These are phyloP conservation scores for Zizania latifolia DNA, from an alignment of 176 grass and related monocot genomes.

Conservation along the genomic window DNA sequence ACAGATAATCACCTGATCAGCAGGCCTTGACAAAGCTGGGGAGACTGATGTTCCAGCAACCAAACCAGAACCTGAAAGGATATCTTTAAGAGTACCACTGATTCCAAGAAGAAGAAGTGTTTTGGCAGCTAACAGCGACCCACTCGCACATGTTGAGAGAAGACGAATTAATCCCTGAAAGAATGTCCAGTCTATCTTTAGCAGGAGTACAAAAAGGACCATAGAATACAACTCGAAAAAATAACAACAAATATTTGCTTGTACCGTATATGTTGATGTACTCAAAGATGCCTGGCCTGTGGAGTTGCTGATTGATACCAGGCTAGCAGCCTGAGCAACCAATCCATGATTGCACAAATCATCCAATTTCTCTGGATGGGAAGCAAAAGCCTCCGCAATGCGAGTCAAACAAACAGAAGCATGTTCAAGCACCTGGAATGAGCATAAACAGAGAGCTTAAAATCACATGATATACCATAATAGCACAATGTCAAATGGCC, in stretches of 20 bases:
- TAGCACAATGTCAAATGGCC: too few relatives aligned
- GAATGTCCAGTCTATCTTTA: too few relatives aligned
- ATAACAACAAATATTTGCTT: too few relatives aligned
- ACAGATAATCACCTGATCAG: constrained; percentile 73
- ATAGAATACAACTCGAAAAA: too few relatives aligned
- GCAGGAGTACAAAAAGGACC: too few relatives aligned
- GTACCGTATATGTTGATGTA: constrained; percentile 82
- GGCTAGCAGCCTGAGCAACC: constrained; percentile 66
- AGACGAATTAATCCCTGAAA: constrained; percentile 77
- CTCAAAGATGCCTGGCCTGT: constrained; percentile 70
- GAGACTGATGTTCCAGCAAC: constrained; percentile 58
- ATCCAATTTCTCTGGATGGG: constrained; percentile 68
- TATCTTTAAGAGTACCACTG: constrained; percentile 81
- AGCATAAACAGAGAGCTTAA: background rate
- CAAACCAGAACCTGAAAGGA: constrained; percentile 71
- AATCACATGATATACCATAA: too few relatives aligned
- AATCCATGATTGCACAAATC: constrained; percentile 82
- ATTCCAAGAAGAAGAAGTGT: constrained; percentile 81
- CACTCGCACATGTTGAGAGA: constrained; percentile 71
- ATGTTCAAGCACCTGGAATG: constrained; percentile 75
- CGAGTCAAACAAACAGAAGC: constrained; percentile 77
- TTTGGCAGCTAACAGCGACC: constrained; percentile 72
- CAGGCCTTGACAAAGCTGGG: constrained; percentile 63
- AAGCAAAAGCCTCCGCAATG: constrained; percentile 77
- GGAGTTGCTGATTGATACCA: constrained; percentile 69